A percentile compares a stretch with the other conserved stretches of the same genome.
Conservation (phyloP, 345 rosid species). For the Gossypium ekmanianum region DNA sequence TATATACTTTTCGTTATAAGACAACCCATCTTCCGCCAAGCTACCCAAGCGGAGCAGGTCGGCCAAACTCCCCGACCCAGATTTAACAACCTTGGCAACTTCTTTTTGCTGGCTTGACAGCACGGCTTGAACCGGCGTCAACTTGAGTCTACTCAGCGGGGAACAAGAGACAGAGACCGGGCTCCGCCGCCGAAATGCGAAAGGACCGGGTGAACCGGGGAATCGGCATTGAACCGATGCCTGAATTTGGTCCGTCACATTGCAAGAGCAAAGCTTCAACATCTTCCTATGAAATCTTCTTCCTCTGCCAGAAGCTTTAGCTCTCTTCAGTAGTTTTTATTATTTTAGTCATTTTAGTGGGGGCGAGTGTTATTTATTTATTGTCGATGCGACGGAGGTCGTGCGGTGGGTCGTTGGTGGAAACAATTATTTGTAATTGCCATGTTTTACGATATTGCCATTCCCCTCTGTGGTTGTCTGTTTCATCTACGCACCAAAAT, state of each 20-base stretch:
- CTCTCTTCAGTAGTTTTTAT: background rate
- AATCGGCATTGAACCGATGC: conserved; percentile 46
- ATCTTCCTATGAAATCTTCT: conserved; percentile 19
- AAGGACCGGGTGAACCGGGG: conserved; percentile 19
- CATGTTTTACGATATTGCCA: background rate
- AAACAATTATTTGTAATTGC: background rate
- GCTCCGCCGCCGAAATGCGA: conserved; percentile 18
- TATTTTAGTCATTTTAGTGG: background rate
- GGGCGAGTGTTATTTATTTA: background rate
- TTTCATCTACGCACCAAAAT: background rate
- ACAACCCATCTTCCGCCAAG: conserved; percentile 62
- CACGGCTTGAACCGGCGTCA: conserved; percentile 27
- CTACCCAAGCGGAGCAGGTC: conserved; percentile 63
- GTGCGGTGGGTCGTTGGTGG: background rate
- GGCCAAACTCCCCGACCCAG: conserved; percentile 38
- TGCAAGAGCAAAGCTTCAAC: conserved; percentile 56
- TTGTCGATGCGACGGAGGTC: conserved; percentile 45
- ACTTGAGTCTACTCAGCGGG: background rate
- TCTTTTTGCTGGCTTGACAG: conserved; percentile 24
- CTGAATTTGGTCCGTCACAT: conserved; percentile 42
- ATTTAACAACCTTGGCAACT: conserved; percentile 21
- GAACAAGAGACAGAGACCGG: conserved; percentile 20
- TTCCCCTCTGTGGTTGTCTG: background rate
- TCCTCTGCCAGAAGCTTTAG: background rate
- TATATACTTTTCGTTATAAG: conserved; percentile 80